Evolutionary conservation across 2,329 filamentous ascomycete genomes (phyloP), one percentile per base, ranked within the genome.

Genomic region (Colletotrichum tabaci): DNA sequence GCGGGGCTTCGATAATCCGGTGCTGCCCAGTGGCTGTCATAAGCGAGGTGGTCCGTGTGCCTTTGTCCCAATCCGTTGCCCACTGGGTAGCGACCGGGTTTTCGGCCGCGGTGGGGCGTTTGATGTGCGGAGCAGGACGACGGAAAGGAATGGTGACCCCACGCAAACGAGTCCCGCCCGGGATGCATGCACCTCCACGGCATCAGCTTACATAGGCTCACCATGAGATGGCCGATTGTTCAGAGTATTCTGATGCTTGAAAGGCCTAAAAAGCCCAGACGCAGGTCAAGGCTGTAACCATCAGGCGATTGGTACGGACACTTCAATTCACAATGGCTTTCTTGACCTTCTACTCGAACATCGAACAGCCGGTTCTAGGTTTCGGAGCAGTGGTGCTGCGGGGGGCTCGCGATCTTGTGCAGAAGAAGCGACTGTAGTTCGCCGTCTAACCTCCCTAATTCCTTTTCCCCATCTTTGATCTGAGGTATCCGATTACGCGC

Each of bases 381-480:
- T 38, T 53, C 7, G 30, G 30, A 44, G 62, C 57, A 50, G 40
- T 58, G 47, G 49, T 58, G 57, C 53, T n/a, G 30, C 49, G 30
- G 2, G 26, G 26, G 53, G n/a, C 18, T 40, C 53, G 52, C 46
- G 55, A 49, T 61, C 49, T 68, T 65, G 15, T 42, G 44, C 69
- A 66, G 72, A 72, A 73, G 61, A 73, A 73, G 64, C 64, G 68
- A 73, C 64, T 65, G 68, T 66, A 40, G 44, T 73, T 35, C 30
- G 30, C 69, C 55, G 40, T 72, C 72, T 69, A 67, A 60, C 13
- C 21, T 6, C 40, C 35, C 49, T 16, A 57, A 6, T 56, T 55
- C 67, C 38, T 44, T 61, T 23, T 58, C 58, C 46, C 49, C 49
- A 15, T 30, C 46, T 55, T 61, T 66, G 52, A 64, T 65, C 61